These are phyloP conservation scores for Penicillium sp. DNA, from an alignment of 2,329 filamentous ascomycete genomes.

Conservation along the genomic window DNA sequence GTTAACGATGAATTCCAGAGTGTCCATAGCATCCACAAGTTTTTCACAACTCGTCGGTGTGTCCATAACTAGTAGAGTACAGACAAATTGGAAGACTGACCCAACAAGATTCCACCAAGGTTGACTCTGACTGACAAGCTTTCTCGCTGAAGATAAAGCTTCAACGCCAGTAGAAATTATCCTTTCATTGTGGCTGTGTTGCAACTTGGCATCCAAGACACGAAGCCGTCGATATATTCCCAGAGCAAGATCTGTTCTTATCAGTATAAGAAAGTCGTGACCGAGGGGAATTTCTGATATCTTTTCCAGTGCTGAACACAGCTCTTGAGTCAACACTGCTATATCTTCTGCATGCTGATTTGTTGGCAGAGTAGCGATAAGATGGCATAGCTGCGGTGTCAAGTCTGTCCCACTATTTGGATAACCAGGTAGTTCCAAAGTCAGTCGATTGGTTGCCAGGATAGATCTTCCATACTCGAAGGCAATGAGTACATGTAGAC, in stretches of 20 bases:
- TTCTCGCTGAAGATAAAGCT: conserved; percentile 39
- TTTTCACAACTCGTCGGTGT: conserved; percentile 40
- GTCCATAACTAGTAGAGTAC: conserved; percentile 46
- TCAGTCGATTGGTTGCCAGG: conserved; percentile 26
- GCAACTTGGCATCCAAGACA: conserved; percentile 42
- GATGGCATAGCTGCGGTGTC: conserved; percentile 20
- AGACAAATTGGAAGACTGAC: conserved; percentile 49
- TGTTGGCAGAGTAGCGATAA: conserved; percentile 17
- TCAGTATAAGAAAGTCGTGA: conserved; percentile 38
- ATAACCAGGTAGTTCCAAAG: conserved; percentile 10
- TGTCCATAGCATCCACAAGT: conserved; percentile 42
- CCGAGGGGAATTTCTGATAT: conserved; percentile 15
- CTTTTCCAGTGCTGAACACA: conserved; percentile 12
- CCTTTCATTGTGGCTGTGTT: conserved; percentile 41
- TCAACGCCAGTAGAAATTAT: conserved; percentile 41
- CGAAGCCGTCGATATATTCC: conserved; percentile 47
- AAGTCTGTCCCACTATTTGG: conserved; percentile 16
- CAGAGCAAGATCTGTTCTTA: conserved; percentile 35
- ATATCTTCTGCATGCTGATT: conserved; percentile 3
- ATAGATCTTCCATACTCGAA: conserved; percentile 40
- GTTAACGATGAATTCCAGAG: conserved; percentile 42
- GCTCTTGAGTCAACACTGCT: conserved; percentile 7
- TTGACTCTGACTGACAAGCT: conserved; percentile 37
- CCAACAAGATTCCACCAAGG: conserved; percentile 52
- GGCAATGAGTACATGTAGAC: conserved; percentile 35